These are phyloP conservation scores for Aspergillus viridinutans DNA, from an alignment of 2,329 filamentous ascomycete genomes.

Conservation along the genomic window DNA sequence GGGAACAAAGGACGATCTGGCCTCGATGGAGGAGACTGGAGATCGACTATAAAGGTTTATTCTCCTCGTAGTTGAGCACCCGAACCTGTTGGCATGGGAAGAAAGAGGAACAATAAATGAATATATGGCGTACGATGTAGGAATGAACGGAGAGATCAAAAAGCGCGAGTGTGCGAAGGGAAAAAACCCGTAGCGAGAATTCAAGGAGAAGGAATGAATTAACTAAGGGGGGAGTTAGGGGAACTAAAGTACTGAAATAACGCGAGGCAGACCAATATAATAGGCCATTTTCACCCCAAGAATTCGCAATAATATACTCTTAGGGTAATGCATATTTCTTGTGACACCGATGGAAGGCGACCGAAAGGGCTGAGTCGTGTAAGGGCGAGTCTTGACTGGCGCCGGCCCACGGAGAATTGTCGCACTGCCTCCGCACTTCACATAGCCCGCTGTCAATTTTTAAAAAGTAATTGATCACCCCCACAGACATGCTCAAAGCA, in stretches of 20 bases:
- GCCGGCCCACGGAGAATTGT: neutral
- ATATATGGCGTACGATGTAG: neutral
- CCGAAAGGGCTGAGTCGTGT: neutral
- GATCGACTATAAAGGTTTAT: neutral
- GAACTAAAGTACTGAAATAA: neutral
- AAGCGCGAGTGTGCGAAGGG: neutral
- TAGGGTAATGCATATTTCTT: neutral
- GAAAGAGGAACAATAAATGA: conserved; percentile 8
- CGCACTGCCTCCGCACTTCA: neutral
- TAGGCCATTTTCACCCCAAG: neutral
- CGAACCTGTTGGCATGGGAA: conserved; percentile 10
- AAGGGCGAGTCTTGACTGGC: neutral
- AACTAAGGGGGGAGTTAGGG: neutral
- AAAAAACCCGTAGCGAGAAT: neutral
- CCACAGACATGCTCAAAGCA: too few species aligned
- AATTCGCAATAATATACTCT: neutral
- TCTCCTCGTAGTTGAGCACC: neutral
- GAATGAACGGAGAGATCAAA: neutral
- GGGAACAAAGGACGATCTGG: neutral
- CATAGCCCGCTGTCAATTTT: neutral
- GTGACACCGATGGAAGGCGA: neutral
- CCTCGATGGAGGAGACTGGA: neutral
- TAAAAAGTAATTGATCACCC: too few species aligned
- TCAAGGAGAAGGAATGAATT: neutral
- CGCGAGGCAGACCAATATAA: neutral